These are phyloP conservation scores for Suillus tomentosus DNA, from an alignment of 768 basidiomycete genomes.

Conservation along the genomic window DNA sequence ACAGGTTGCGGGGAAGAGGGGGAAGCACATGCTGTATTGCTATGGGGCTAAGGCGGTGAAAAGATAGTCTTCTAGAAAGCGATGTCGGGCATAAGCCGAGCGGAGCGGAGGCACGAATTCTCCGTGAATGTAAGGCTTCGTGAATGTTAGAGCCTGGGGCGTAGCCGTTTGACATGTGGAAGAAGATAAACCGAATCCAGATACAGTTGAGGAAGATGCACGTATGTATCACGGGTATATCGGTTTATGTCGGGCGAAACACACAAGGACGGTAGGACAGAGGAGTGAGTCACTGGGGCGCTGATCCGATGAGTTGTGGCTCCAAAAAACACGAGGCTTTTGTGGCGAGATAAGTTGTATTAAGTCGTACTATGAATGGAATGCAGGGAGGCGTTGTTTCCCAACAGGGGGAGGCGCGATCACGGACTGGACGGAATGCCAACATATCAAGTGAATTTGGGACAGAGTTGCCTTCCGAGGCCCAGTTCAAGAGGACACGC, in stretches of 20 bases:
- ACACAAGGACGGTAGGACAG: background rate
- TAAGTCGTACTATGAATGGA: background rate
- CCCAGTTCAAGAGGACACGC: background rate
- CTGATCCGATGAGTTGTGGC: background rate
- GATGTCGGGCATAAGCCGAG: background rate
- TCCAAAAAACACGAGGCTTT: background rate
- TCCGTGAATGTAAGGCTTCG: no score
- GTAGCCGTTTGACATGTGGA: no score
- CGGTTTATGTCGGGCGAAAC: background rate
- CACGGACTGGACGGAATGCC: no score
- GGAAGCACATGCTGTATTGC: slow-evolving; percentile 25
- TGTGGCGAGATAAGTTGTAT: background rate
- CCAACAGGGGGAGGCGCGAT: background rate
- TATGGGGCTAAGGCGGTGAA: background rate
- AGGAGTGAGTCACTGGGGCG: background rate
- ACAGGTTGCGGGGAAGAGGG: slow-evolving; percentile 6
- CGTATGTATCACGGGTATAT: background rate
- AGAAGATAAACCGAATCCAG: background rate
- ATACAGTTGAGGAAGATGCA: background rate
- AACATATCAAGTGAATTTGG: background rate
- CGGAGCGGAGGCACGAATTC: background rate
- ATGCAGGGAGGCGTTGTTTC: background rate
- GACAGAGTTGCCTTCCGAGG: slow-evolving; percentile 5
- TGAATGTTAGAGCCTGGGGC: background rate
- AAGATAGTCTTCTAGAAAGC: background rate